Conservation (phyloP, 2,329 filamentous ascomycete species). For the Amauroascus niger region DNA sequence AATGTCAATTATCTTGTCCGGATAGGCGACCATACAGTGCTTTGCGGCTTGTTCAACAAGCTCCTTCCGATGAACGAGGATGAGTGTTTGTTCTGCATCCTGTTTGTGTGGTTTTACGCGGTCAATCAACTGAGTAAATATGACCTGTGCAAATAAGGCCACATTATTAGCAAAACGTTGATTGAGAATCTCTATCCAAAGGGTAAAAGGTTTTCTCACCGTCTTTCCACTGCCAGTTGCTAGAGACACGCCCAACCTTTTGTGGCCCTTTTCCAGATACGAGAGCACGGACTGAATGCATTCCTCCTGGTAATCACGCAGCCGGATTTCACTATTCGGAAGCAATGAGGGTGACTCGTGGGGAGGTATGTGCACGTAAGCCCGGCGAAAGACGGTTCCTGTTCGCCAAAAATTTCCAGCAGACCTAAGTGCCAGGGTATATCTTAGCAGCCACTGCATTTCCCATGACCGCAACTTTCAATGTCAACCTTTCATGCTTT, state of each 20-base stretch:
- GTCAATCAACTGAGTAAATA: conserved; percentile 91
- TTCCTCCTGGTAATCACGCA: conserved; percentile 83
- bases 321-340: conserved; percentile 40
- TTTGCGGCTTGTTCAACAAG: conserved; percentile 86
- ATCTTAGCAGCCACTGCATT: conserved; percentile 23
- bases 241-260: conserved; percentile 71
- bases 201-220: conserved; percentile 40
- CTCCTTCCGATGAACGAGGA: conserved; percentile 84
- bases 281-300: conserved; percentile 72
- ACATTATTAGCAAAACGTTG: not conserved
- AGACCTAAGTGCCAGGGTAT: conserved; percentile 20
- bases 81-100: conserved; percentile 65
- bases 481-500: too few relatives aligned
- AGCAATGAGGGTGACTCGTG: conserved; percentile 12
- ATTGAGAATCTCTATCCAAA: not conserved
- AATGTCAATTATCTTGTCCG: conserved; percentile 69
- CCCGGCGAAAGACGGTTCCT: not conserved
- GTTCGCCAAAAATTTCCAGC: not conserved
- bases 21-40: conserved; percentile 75
- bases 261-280: conserved; percentile 60
- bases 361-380: not conserved
- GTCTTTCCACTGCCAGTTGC: conserved; percentile 88
- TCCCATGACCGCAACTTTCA: conserved; percentile 14
- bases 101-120: conserved; percentile 52
- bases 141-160: conserved; percentile 50